phyloP scores from a whole-genome alignment of 768 basidiomycete genomes.

The Cystofilobasidium ferigula region DNA sequence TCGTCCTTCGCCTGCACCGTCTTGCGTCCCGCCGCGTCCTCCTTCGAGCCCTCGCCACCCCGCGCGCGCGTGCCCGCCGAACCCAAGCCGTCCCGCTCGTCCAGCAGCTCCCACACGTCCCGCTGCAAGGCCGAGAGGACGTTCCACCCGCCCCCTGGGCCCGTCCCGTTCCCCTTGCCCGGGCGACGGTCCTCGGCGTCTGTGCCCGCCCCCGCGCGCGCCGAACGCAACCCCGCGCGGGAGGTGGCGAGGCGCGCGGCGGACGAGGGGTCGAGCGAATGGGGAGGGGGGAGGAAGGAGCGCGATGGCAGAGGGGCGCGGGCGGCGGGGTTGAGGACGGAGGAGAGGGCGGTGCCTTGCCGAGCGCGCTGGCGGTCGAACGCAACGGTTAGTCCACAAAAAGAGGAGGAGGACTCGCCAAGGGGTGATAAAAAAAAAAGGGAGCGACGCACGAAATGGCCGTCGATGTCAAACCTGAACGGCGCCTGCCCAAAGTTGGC shows the following conservation, averaged over 20 bases:
- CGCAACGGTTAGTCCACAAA: not conserved
- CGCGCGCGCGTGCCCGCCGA: not conserved
- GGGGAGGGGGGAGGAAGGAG: not conserved
- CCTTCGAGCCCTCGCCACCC: not conserved
- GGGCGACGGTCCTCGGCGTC: not conserved
- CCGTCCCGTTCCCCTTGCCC: no score
- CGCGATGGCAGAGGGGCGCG: not conserved
- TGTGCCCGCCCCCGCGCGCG: not conserved
- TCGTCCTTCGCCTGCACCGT: no score
- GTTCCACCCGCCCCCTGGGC: no score
- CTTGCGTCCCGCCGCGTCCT: not conserved
- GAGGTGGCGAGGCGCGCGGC: no score
- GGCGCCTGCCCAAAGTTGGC: conserved; percentile 15
- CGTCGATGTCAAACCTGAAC: conserved; percentile 13
- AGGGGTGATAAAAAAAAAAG: not conserved
- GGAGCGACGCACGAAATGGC: not conserved
- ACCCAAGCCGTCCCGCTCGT: not conserved
- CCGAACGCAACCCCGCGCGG: no score
- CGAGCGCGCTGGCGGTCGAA: not conserved
- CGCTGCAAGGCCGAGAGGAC: not conserved
- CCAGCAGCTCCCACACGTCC: not conserved
- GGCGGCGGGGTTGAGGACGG: not conserved
- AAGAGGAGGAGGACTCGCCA: not conserved
- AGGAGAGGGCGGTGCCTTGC: not conserved
- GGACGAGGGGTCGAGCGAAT: no score